Evolutionary conservation across 495 filamentous ascomycete species (phyloP).

Genomic region (Aspergillus ellipticus): DNA sequence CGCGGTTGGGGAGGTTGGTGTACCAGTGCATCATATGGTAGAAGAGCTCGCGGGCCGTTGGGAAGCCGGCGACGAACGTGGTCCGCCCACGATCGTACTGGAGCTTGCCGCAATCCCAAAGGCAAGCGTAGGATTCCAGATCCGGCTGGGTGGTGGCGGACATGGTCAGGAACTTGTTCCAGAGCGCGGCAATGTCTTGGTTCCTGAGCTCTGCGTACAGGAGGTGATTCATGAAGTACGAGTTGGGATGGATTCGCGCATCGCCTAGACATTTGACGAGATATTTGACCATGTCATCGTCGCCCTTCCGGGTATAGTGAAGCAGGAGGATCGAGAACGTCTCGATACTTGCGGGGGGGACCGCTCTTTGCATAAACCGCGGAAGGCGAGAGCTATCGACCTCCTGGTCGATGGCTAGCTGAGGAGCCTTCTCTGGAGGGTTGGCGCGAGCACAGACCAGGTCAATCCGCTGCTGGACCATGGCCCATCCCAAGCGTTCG

Average conservation of each 20-base stretch:
- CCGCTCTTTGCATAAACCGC: constrained; percentile 36
- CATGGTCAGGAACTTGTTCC: constrained; percentile 52
- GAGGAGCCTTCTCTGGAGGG: constrained; percentile 14
- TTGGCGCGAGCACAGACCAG: constrained; percentile 46
- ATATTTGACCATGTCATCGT: constrained; percentile 51
- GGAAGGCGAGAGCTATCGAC: constrained; percentile 23
- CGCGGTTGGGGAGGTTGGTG: constrained; percentile 27
- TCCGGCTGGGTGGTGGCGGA: constrained; percentile 53
- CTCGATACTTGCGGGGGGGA: constrained; percentile 64
- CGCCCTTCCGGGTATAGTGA: constrained; percentile 61
- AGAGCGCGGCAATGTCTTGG: constrained; percentile 48
- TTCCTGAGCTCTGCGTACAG: constrained; percentile 56
- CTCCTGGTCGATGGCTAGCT: constrained; percentile 16
- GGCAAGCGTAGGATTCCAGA: constrained; percentile 63
- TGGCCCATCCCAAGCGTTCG: constrained; percentile 69
- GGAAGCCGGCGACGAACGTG: constrained; percentile 33
- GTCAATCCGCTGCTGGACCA: constrained; percentile 65
- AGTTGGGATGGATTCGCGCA: constrained; percentile 60
- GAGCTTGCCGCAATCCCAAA: constrained; percentile 59
- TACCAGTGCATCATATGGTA: constrained; percentile 58
- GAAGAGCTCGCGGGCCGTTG: constrained; percentile 54
- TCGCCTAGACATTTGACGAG: constrained; percentile 54
- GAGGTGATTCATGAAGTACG: constrained; percentile 73
- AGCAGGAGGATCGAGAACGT: constrained; percentile 73
- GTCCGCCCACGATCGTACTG: constrained; percentile 45